Conservation (phyloP, 2,329 filamentous ascomycete species). For the Fusarium sulawesiense region DNA sequence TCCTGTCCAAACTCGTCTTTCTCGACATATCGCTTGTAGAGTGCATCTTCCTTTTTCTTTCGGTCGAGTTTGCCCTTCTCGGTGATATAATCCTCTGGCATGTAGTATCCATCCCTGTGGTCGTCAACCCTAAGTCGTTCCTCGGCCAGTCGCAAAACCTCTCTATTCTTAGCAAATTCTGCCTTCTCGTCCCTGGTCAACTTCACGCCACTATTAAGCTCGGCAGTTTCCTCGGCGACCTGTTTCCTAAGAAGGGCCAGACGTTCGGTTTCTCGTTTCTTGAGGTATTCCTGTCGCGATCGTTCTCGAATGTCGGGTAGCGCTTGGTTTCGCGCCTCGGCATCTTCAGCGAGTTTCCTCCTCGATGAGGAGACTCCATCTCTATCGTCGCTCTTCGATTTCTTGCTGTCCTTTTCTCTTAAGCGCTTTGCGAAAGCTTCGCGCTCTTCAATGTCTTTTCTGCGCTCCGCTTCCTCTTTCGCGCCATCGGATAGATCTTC, state of each 20-base stretch:
- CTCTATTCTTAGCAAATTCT: slow-evolving; percentile 89
- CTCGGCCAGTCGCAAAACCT: slow-evolving; percentile 83
- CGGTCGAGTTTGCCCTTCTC: slow-evolving; percentile 90
- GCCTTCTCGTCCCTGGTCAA: slow-evolving; percentile 83
- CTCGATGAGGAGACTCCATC: slow-evolving; percentile 68
- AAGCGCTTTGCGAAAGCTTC: slow-evolving; percentile 84
- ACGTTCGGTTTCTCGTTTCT: slow-evolving; percentile 89
- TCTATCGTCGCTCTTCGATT: slow-evolving; percentile 74
- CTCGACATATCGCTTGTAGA: slow-evolving; percentile 92
- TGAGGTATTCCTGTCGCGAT: slow-evolving; percentile 91
- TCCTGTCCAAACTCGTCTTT: slow-evolving; percentile 88
- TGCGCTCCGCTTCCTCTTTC: slow-evolving; percentile 66
- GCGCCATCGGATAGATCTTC: slow-evolving; percentile 70
- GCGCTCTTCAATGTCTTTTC: slow-evolving; percentile 77
- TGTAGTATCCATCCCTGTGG: slow-evolving; percentile 88
- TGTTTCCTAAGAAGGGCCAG: slow-evolving; percentile 89
- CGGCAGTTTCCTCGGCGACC: slow-evolving; percentile 87
- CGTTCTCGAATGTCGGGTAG: slow-evolving; percentile 83
- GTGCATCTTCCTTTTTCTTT: slow-evolving; percentile 86
- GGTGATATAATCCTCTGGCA: slow-evolving; percentile 95
- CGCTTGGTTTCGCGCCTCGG: slow-evolving; percentile 74
- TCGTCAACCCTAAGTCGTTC: slow-evolving; percentile 90
- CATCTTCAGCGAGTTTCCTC: slow-evolving; percentile 63
- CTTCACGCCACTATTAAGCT: slow-evolving; percentile 79
- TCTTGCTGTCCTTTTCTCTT: slow-evolving; percentile 75